Evolutionary conservation across 2,329 filamentous ascomycete species (phyloP).

Genomic region (Cladophialophora exuberans): DNA sequence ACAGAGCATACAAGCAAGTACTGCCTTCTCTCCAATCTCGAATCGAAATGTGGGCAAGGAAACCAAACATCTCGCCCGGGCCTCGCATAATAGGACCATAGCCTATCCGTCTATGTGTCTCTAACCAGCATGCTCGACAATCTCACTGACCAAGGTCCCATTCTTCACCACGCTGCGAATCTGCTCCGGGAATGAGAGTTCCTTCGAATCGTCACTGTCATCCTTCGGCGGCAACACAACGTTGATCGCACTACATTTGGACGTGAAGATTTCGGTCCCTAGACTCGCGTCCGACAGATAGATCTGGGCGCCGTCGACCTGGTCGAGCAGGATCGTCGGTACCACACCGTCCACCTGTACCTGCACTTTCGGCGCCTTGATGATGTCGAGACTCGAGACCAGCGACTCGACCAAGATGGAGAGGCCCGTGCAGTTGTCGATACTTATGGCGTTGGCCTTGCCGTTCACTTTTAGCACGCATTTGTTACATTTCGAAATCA

Average conservation of each 20-base stretch:
- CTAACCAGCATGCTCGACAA: slow-evolving; percentile 89
- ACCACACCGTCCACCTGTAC: slow-evolving; percentile 86
- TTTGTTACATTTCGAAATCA: slow-evolving; percentile 90
- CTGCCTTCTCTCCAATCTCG: too few relatives aligned
- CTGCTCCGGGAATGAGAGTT: slow-evolving; percentile 86
- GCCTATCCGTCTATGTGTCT: neutral
- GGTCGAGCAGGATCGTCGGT: slow-evolving; percentile 87
- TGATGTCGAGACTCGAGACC: slow-evolving; percentile 88
- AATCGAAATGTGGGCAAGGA: too few relatives aligned
- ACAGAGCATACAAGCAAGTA: too few relatives aligned
- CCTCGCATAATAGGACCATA: too few relatives aligned
- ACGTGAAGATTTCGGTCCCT: slow-evolving; percentile 80
- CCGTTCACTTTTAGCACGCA: slow-evolving; percentile 85
- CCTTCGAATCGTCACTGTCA: slow-evolving; percentile 77
- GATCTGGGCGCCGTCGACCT: slow-evolving; percentile 85
- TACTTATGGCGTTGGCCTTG: slow-evolving; percentile 95
- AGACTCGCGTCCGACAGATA: slow-evolving; percentile 83
- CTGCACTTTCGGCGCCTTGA: slow-evolving; percentile 93
- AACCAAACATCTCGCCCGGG: too few relatives aligned
- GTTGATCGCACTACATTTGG: slow-evolving; percentile 86
- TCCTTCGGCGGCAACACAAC: slow-evolving; percentile 75
- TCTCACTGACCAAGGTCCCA: slow-evolving; percentile 83
- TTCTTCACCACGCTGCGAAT: slow-evolving; percentile 79
- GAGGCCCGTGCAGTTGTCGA: slow-evolving; percentile 85
- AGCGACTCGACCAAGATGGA: slow-evolving; percentile 88